Conservation (phyloP, 768 basidiomycete genomes). For the Mycena alexandri region DNA sequence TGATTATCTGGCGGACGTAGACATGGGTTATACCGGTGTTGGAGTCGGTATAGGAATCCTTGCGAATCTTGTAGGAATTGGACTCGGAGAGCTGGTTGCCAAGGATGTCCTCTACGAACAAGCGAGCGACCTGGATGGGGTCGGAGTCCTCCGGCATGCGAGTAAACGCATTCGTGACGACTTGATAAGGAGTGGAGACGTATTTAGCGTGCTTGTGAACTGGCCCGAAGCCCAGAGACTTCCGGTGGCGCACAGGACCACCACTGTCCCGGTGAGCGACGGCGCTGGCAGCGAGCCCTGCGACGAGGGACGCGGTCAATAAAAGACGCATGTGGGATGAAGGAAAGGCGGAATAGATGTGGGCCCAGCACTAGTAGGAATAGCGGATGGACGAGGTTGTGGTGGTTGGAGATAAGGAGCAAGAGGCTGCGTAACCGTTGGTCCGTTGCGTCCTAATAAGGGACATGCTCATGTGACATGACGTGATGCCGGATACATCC, state of each 20-base stretch:
- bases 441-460: not conserved
- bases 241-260: slow-evolving; percentile 63
- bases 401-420: slow-evolving; percentile 6
- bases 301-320: slow-evolving; percentile 72
- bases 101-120: slow-evolving; percentile 69
- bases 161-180: slow-evolving; percentile 58
- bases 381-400: not conserved
- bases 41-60: slow-evolving; percentile 89
- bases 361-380: slow-evolving; percentile 13
- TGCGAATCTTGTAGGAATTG: slow-evolving; percentile 71
- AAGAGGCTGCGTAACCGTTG: slow-evolving; percentile 1
- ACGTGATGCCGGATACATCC: too few relatives aligned
- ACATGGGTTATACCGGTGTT: slow-evolving; percentile 91
- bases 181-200: slow-evolving; percentile 60
- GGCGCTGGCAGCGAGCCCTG: slow-evolving; percentile 69
- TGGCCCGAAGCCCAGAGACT: slow-evolving; percentile 93
- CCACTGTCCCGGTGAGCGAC: slow-evolving; percentile 59
- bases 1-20: slow-evolving; percentile 87
- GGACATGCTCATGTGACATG: not conserved
- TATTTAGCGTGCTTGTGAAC: slow-evolving; percentile 80
- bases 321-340: slow-evolving; percentile 69
- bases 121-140: slow-evolving; percentile 71
- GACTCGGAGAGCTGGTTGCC: slow-evolving; percentile 51
- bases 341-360: slow-evolving; percentile 25
- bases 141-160: slow-evolving; percentile 56